Conservation (phyloP, 352 stramenopile genomes). For the Phytopythium cucurbitacearum region DNA sequence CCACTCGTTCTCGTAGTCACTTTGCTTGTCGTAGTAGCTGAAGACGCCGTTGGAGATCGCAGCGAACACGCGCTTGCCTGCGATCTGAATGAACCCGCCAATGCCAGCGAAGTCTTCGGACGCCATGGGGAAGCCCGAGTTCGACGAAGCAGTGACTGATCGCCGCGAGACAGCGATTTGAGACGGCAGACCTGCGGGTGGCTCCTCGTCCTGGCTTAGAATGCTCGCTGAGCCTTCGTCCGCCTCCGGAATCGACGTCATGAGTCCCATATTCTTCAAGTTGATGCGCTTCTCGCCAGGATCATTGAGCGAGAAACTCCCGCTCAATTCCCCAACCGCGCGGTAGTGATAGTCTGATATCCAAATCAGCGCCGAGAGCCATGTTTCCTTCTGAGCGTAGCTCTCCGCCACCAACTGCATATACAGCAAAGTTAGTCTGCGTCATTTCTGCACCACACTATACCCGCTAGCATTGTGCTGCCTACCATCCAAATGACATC, state of each 20-base stretch:
- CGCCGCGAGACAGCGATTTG: slow-evolving; percentile 1
- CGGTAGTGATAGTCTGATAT: slow-evolving; percentile 83
- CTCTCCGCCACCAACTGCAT: slow-evolving; percentile 69
- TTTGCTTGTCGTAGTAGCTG: slow-evolving; percentile 81
- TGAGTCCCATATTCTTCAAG: slow-evolving; percentile 38
- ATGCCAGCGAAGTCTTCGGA: slow-evolving; percentile 51
- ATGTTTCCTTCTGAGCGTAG: slow-evolving; percentile 83
- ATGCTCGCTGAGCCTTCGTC: slow-evolving; percentile 32
- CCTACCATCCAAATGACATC: slow-evolving; percentile 80
- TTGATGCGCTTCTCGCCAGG: slow-evolving; percentile 35
- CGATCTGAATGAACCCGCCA: slow-evolving; percentile 63
- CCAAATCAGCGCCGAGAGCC: slow-evolving; percentile 82
- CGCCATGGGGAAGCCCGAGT: slow-evolving; percentile 13
- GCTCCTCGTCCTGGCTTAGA: slow-evolving; percentile 15
- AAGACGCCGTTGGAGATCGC: slow-evolving; percentile 83
- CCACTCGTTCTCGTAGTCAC: slow-evolving; percentile 82
- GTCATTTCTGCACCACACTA: slow-evolving; percentile 17
- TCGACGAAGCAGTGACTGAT: slow-evolving; percentile 1
- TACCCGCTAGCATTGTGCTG: too few species aligned
- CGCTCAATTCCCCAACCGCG: slow-evolving; percentile 12
- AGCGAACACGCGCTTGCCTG: slow-evolving; percentile 56
- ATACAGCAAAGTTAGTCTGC: slow-evolving; percentile 9
- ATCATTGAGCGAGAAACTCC: slow-evolving; percentile 17
- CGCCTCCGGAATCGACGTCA: slow-evolving; percentile 40
- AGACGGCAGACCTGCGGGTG: slow-evolving; percentile 10